A percentile compares a stretch with the other conserved stretches of the same genome.
phyloP scores from a whole-genome alignment of 169 alveolate species.

The Plasmodium sp. region DNA sequence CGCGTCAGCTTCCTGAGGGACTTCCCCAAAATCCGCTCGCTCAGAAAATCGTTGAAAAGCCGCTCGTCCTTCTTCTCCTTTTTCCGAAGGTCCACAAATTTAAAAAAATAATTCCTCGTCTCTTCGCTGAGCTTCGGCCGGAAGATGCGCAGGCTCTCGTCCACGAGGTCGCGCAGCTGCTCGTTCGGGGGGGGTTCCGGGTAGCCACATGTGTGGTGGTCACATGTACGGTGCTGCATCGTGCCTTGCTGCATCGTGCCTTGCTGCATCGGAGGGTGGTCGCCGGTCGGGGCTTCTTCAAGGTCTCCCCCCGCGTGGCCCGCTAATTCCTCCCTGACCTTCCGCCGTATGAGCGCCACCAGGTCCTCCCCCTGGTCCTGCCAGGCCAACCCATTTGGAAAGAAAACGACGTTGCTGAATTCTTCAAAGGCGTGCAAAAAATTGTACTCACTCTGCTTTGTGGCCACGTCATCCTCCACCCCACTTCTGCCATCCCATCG shows the following conservation, averaged over 20 bases:
- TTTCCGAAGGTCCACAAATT: slow-evolving; percentile 39
- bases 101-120: slow-evolving; percentile 47
- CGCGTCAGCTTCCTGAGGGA: neutral
- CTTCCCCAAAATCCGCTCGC: slow-evolving; percentile 15
- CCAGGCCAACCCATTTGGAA: neutral
- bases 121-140: slow-evolving; percentile 33
- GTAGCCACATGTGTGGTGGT: neutral
- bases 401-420: slow-evolving; percentile 36
- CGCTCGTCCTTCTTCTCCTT: slow-evolving; percentile 32
- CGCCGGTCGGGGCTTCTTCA: neutral
- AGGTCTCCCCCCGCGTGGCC: neutral
- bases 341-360: neutral
- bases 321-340: neutral
- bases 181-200: neutral
- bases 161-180: slow-evolving; percentile 30
- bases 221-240: neutral
- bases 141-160: slow-evolving; percentile 63
- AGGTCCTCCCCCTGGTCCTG: slow-evolving; percentile 6
- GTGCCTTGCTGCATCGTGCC: too few species aligned
- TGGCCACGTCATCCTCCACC: neutral
- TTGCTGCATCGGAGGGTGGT: neutral
- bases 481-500: neutral
- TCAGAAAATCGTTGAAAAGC: slow-evolving; percentile 34
- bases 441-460: neutral
- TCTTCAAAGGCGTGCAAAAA: slow-evolving; percentile 18